Conservation (phyloP, 768 basidiomycete species). For the Pleurotus djamor region DNA sequence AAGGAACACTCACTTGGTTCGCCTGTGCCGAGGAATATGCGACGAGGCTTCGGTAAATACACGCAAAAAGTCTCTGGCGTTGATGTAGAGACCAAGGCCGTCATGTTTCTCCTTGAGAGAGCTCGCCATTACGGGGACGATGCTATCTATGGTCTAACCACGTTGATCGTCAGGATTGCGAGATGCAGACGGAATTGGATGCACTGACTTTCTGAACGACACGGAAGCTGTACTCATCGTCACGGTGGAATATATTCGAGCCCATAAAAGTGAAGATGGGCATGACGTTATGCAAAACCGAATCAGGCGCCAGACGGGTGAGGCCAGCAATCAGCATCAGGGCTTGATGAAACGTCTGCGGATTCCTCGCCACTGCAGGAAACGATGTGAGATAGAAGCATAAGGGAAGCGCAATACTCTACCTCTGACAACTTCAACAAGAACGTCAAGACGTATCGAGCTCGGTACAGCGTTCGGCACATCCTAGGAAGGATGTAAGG, state of each 20-base stretch:
- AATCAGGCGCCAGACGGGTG: conserved; percentile 83
- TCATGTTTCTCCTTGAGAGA: conserved; percentile 64
- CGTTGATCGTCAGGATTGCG: not conserved
- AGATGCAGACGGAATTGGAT: not conserved
- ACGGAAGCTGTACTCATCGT: conserved; percentile 92
- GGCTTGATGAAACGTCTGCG: conserved; percentile 93
- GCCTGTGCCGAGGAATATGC: conserved; percentile 91
- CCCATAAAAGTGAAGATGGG: conserved; percentile 99
- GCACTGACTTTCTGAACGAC: conserved; percentile 84
- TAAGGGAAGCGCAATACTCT: conserved; percentile 14
- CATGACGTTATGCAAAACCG: conserved; percentile 93
- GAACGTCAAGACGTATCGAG: conserved; percentile 74
- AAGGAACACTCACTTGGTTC: conserved; percentile 62
- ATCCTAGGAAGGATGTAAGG: conserved; percentile 27
- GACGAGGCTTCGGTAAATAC: conserved; percentile 93
- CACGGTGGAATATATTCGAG: conserved; percentile 95
- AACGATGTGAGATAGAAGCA: conserved; percentile 2
- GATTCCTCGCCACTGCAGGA: conserved; percentile 75
- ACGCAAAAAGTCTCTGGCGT: conserved; percentile 77
- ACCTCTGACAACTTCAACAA: conserved; percentile 88
- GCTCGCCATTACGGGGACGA: conserved; percentile 90
- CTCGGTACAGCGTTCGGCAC: conserved; percentile 49
- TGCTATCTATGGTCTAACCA: conserved; percentile 82
- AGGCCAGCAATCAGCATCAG: conserved; percentile 84
- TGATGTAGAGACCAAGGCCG: conserved; percentile 61